Evolutionary conservation across 1,139 yeast species (phyloP).

Genomic region (Sporopachydermia cereana): DNA sequence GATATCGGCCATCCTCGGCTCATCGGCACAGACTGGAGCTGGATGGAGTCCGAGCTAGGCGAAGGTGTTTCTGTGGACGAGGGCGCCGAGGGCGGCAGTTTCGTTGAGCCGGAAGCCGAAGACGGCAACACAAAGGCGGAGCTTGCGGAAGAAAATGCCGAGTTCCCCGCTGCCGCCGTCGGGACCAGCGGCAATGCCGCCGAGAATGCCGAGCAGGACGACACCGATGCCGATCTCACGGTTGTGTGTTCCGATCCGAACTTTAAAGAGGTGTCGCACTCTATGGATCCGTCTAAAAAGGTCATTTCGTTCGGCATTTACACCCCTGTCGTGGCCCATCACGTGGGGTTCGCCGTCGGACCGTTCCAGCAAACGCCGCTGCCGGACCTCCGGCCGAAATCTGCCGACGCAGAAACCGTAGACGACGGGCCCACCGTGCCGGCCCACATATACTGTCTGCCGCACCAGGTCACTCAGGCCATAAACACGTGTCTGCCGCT

Average conservation of each 20-base stretch:
- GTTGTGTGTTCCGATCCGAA: constrained; percentile 12
- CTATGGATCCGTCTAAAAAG: constrained; percentile 59
- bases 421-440: constrained; percentile 28
- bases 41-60: constrained; percentile 5
- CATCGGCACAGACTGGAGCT: constrained; percentile 22
- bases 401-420: constrained; percentile 32
- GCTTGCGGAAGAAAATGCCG: constrained; percentile 23
- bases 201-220: constrained; percentile 7
- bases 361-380: constrained; percentile 57
- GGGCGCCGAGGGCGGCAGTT: constrained; percentile 15
- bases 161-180: constrained; percentile 40
- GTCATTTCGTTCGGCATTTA: constrained; percentile 69
- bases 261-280: constrained; percentile 31
- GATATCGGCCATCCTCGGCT: constrained; percentile 48
- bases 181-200: constrained; percentile 63
- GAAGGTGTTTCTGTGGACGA: constrained; percentile 8
- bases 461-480: constrained; percentile 47
- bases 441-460: constrained; percentile 45
- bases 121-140: constrained; percentile 10
- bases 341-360: constrained; percentile 94
- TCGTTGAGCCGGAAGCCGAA: too few relatives aligned
- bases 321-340: constrained; percentile 88
- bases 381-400: constrained; percentile 28
- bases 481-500: constrained; percentile 67
- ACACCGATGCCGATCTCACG: constrained; percentile 16